Base-by-base conservation (phyloP, 1,284 basidiomycete species). In the Apiotrichum siamense region DNA sequence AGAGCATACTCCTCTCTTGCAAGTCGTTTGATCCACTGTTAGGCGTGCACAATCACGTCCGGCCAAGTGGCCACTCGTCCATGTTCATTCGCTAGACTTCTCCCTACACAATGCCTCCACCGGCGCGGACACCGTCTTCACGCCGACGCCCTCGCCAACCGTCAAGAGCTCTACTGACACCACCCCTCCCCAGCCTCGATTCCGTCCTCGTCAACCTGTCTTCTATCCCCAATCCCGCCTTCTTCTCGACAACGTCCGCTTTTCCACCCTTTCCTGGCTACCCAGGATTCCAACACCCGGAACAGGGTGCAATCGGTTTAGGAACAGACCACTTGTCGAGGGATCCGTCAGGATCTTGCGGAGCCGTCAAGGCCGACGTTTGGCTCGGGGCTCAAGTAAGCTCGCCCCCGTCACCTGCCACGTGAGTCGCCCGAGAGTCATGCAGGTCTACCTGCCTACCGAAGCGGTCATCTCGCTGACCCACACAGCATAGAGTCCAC, bases 321-420 rank as follows among this genome's bases (percentile, higher is more conserved):
- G 44, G 46, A 40, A 43, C 50, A 54, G 58, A 56, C 44, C 47
- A 43, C 23, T 49, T 44, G 29, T 37, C 41, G 45, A 40, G 31
- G 36, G 57, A 57, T 33, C 48, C 50, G 5, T 23, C 36, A 21
- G 57, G 52, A 42, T 39, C 52, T 18, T 49, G 48, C 38, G 57
- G 53, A 35, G 47, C 24, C 41, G n/a, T 62, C 32, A 65, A 64
- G 48, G 57, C 56, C 38, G 65, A 66, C 63, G 59, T 64, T 17
- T 66, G 64, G 64, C 50, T 63, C 10, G 58, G 57, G 29, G 58
- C 59, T 23, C 54, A 50, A 44, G 39, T 53, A 27, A 56, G 51
- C 50, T 63, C 67, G 5, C 69, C 69, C 11, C 63, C 69, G n/a
- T 69, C 67, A 21, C 68, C 69, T 44, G 65, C 68, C 62, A 72